Base-by-base conservation (phyloP, 495 filamentous ascomycete genomes). In the Niebla homalea region DNA sequence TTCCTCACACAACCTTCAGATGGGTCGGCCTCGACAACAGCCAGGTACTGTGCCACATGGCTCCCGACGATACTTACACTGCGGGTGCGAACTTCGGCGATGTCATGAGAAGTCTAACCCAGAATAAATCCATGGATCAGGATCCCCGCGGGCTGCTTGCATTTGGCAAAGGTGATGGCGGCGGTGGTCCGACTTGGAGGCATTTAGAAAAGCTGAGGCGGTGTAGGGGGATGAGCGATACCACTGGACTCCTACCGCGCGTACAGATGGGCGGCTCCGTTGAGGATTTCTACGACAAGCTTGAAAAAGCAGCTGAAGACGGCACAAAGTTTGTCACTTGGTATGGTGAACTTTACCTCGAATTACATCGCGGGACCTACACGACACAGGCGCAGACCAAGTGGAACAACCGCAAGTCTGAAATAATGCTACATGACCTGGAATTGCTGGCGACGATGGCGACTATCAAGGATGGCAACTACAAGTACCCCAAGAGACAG, bases 331-430 rank as follows among this genome's bases (percentile, higher is more conserved):
- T 94, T 36, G 84, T 85, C 23, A 96, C 92, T 0, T 98, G 92
- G 92, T 95, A 94, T 60, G 92, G 92, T 23, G 92, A 98, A 69
- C 78, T 98, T 19, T 98, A 98, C 64, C 90, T 98, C 58, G 92
- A 98, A 66, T 75, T 97, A 21, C 92, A 98, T 61, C 83, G 92
- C 46, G 92, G 92, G 45, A 94, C 88, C 7, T 97, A 97, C 67
- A 98, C 92, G 1, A 94, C 90, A 0, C 92, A 98, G 62, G 84
- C 89, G 39, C 94, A 95, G 65, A 98, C 94, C 68, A 98, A 98
- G 66, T 78, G 78, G 48, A 89, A 90, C 67, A 98, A 98, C 61
- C 78, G 92, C 46, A 83, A 80, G 57, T 72, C 87, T 0, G 92
- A 98, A 62, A 77, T 83, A 43, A 62, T 94, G 66, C 71, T 98